Base-by-base conservation (phyloP, 352 stramenopile species). In the Pythium aquatile region DNA sequence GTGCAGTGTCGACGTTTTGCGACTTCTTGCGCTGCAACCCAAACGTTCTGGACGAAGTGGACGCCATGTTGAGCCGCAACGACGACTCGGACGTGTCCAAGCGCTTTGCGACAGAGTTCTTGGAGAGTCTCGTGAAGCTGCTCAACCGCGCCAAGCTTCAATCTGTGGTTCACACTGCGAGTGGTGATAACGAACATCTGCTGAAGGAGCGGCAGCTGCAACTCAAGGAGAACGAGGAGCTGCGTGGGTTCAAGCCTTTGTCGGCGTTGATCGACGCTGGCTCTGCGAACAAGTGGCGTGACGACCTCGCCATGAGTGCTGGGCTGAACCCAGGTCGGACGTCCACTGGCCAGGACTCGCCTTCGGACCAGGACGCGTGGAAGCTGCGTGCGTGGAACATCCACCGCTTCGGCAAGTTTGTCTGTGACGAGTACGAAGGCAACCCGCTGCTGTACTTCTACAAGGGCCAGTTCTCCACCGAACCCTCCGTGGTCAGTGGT, bases 151-250 rank as follows among this genome's bases (percentile, higher is more conserved):
- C 57, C 5, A 75, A 68, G 26, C 33, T 85, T 33, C 74, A 79
- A 42, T 73, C 71, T 1, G 58, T 85, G 9, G 33, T 81, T 14
- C 53, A 40, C 32, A 20, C n/a, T 59, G 11, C 46, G 70, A 29
- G 57, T 40, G 32, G 40, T 48, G 55, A 56, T 20, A 33, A 60
- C 5, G 67, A 70, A 16, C 61, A 71, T 56, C 48, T 37, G 39
- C 53, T 84, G 14, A 61, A 46, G 10, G 72, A 81, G 46, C 65
- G 82, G 64, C 69, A 83, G 62, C 61, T 84, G 52, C 65, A 77
- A 58, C 65, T 94, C 44, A 91, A 91, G 62, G 85, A 94, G 54
- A 91, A 75, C 32, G 55, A 90, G 5, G 85, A 94, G 65, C 69
- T 94, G 60, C 73, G 72, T 54, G 84, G 85, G 1, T 94, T 92